Evolutionary conservation across 139 green algal genomes (phyloP).

Genomic region (Dunaliella primolecta): DNA sequence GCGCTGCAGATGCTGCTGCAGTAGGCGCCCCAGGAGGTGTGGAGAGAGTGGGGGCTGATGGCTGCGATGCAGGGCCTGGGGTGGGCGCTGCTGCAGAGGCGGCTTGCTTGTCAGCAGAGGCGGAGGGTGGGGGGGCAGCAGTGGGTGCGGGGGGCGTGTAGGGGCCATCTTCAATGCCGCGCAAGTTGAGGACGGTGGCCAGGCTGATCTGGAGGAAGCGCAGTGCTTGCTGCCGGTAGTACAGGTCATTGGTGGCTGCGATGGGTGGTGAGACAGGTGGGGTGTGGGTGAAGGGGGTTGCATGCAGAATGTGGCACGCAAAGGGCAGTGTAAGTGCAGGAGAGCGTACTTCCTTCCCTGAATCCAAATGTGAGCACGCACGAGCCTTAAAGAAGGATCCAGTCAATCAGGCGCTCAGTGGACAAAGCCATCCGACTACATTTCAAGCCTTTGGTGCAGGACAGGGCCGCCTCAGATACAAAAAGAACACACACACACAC

Average conservation of each 20-base stretch:
- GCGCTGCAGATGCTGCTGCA: background rate
- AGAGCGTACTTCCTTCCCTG: too few relatives aligned
- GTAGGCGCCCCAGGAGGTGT: too few relatives aligned
- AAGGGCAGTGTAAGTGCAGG: background rate
- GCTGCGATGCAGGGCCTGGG: background rate
- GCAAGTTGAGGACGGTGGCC: conserved; percentile 72
- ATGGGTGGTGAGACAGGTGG: too few relatives aligned
- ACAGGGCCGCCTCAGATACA: background rate
- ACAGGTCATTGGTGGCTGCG: background rate
- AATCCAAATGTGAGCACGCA: too few relatives aligned
- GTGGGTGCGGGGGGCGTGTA: background rate
- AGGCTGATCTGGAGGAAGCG: conserved; percentile 83
- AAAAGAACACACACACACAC: background rate
- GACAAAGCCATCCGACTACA: too few relatives aligned
- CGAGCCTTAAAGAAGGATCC: too few relatives aligned
- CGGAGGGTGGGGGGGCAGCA: background rate
- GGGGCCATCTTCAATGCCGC: background rate
- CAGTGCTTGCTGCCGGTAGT: conserved; percentile 66
- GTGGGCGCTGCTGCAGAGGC: background rate
- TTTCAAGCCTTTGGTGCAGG: too few relatives aligned
- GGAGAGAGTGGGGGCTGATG: too few relatives aligned
- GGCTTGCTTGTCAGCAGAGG: too few relatives aligned
- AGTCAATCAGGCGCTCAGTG: too few relatives aligned
- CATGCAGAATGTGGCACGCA: too few relatives aligned
- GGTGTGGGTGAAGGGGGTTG: too few relatives aligned